Percentiles rank a stretch among this genome's conserved stretches.
phyloP scores from a whole-genome alignment of 2,329 filamentous ascomycete species.

The Talaromyces rugulosus region DNA sequence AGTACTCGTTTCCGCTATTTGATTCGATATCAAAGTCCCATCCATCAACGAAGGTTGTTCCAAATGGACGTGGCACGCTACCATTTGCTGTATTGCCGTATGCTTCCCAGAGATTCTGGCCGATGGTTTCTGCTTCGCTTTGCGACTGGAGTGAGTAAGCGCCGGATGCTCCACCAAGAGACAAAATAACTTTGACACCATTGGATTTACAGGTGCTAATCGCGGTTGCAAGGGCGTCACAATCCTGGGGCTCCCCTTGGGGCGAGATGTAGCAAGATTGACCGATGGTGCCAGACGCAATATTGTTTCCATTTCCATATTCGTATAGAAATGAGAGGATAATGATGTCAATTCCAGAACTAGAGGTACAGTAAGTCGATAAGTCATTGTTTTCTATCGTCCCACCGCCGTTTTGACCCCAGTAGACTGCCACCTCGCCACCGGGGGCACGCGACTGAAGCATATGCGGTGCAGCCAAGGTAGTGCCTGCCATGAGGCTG shows the following conservation, averaged over 20 bases:
- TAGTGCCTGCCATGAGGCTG: constrained; percentile 6
- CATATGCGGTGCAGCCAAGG: constrained; percentile 9
- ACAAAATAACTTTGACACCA: constrained; percentile 45
- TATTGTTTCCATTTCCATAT: constrained; percentile 23
- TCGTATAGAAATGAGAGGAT: constrained; percentile 43
- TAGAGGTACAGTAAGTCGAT: constrained; percentile 32
- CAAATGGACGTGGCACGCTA: constrained; percentile 49
- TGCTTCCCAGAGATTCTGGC: constrained; percentile 39
- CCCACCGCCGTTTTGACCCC: constrained; percentile 9
- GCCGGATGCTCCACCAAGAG: constrained; percentile 41
- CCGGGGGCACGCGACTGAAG: constrained; percentile 9
- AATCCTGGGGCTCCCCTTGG: constrained; percentile 18
- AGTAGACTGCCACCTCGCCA: constrained; percentile 11
- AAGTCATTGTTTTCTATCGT: constrained; percentile 12
- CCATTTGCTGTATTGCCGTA: constrained; percentile 42
- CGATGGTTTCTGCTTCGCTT: constrained; percentile 39
- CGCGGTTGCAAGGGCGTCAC: constrained; percentile 35
- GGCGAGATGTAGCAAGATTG: constrained; percentile 9
- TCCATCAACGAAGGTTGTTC: constrained; percentile 46
- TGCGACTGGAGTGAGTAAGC: constrained; percentile 32
- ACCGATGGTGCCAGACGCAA: constrained; percentile 8
- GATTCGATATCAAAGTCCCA: constrained; percentile 51
- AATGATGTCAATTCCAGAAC: constrained; percentile 40
- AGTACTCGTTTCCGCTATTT: constrained; percentile 32
- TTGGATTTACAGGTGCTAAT: constrained; percentile 41